These are phyloP conservation scores for Trametes sanguinea DNA, from an alignment of 768 basidiomycete genomes.

Conservation along the genomic window DNA sequence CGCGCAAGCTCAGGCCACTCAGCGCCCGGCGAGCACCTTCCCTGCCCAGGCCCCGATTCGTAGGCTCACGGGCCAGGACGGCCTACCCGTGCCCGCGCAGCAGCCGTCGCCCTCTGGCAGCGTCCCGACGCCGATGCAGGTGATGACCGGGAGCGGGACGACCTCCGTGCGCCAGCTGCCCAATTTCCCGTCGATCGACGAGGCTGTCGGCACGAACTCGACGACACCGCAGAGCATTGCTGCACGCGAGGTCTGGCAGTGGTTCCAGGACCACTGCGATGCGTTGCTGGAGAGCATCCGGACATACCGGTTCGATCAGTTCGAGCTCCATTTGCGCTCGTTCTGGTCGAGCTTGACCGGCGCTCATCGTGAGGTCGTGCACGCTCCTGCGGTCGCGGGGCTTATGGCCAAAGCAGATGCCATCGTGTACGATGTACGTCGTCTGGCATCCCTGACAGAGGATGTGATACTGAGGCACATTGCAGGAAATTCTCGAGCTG, in stretches of 20 bases:
- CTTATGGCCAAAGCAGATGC: slow-evolving; percentile 90
- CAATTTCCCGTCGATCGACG: slow-evolving; percentile 84
- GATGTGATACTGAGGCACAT: slow-evolving; percentile 20
- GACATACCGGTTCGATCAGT: slow-evolving; percentile 83
- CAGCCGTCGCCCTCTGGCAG: slow-evolving; percentile 50
- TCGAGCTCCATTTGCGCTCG: slow-evolving; percentile 81
- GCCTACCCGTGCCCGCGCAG: slow-evolving; percentile 55
- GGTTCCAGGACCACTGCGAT: slow-evolving; percentile 92
- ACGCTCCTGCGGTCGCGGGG: slow-evolving; percentile 85
- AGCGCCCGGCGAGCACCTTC: slow-evolving; percentile 57
- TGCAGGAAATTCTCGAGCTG: slow-evolving; percentile 83
- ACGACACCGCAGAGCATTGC: slow-evolving; percentile 76
- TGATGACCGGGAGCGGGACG: slow-evolving; percentile 49
- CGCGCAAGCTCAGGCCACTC: slow-evolving; percentile 73
- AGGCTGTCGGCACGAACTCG: slow-evolving; percentile 74
- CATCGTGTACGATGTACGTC: slow-evolving; percentile 84
- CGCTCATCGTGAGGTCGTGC: slow-evolving; percentile 83
- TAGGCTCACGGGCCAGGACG: slow-evolving; percentile 59
- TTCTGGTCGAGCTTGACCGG: slow-evolving; percentile 82
- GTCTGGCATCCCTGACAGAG: slow-evolving; percentile 10
- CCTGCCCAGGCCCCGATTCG: slow-evolving; percentile 77
- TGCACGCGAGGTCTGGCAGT: slow-evolving; percentile 86
- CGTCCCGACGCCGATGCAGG: slow-evolving; percentile 43
- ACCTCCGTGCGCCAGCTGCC: slow-evolving; percentile 75
- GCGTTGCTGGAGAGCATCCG: slow-evolving; percentile 76